phyloP scores from a whole-genome alignment of 352 stramenopile species.

The Pythium dissotocum region DNA sequence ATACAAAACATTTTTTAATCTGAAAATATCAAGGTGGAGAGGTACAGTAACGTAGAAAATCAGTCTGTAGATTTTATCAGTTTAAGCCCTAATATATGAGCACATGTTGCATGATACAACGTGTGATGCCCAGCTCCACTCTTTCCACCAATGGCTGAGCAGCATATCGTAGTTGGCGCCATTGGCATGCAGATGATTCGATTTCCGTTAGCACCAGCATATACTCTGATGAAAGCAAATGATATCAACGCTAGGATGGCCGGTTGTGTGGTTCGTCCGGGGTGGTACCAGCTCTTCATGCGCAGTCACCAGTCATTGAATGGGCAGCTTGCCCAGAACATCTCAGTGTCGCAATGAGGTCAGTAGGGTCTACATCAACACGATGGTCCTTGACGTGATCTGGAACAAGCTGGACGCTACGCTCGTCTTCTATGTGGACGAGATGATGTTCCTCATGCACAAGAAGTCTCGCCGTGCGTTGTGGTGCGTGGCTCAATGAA shows the following conservation, averaged over 20 bases:
- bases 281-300: conserved; percentile 29
- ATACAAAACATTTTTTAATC: too few species aligned
- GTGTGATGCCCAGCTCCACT: background rate
- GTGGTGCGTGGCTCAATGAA: conserved; percentile 25
- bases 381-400: conserved; percentile 15
- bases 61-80: too few species aligned
- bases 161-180: conserved; percentile 21
- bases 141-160: conserved; percentile 5
- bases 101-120: too few species aligned
- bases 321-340: conserved; percentile 13
- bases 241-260: conserved; percentile 1
- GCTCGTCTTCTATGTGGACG: conserved; percentile 32
- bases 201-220: conserved; percentile 3
- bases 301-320: conserved; percentile 12
- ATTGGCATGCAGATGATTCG: conserved; percentile 22
- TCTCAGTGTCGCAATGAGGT: conserved; percentile 23
- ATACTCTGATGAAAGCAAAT: conserved; percentile 20
- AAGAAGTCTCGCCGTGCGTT: conserved; percentile 15
- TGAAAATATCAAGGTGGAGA: too few species aligned
- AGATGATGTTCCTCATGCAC: conserved; percentile 24
- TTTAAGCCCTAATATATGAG: too few species aligned
- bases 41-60: too few species aligned
- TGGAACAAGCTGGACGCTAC: conserved; percentile 4
- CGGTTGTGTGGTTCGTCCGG: background rate
- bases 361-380: conserved; percentile 1